Conservation (phyloP, 2,329 filamentous ascomycete genomes). For the Paraconiothyrium brasiliense region DNA sequence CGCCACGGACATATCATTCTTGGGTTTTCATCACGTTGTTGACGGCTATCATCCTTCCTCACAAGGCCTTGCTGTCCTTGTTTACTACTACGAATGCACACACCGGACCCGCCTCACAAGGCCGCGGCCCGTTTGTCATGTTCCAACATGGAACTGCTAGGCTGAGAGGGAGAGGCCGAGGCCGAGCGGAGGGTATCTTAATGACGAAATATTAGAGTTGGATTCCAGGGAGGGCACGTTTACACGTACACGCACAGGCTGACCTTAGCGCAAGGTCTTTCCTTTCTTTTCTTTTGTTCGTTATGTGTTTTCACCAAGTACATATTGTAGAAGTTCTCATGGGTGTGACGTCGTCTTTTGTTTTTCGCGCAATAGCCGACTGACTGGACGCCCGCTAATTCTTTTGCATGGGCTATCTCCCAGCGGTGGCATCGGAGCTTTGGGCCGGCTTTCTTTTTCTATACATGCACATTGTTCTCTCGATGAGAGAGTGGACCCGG, state of each 20-base stretch:
- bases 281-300: constrained; percentile 34
- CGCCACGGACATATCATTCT: constrained; percentile 35
- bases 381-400: constrained; percentile 47
- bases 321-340: constrained; percentile 50
- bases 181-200: constrained; percentile 34
- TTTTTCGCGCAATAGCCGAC: constrained; percentile 18
- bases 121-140: constrained; percentile 20
- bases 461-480: constrained; percentile 47
- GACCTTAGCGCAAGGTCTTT: constrained; percentile 35
- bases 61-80: constrained; percentile 30
- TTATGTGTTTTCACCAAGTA: constrained; percentile 46
- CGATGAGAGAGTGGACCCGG: constrained; percentile 18
- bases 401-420: constrained; percentile 44
- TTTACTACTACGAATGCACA: constrained; percentile 40
- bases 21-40: constrained; percentile 31
- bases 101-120: constrained; percentile 25
- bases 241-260: constrained; percentile 45
- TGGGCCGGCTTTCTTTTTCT: constrained; percentile 42
- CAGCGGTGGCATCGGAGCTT: constrained; percentile 27
- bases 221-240: constrained; percentile 37
- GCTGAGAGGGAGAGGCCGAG: constrained; percentile 16
- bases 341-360: constrained; percentile 40
- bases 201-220: constrained; percentile 51
- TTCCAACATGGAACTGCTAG: constrained; percentile 31
- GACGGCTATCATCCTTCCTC: constrained; percentile 34